Evolutionary conservation across 345 rosid species (phyloP).

Genomic region (Acer negundo): DNA sequence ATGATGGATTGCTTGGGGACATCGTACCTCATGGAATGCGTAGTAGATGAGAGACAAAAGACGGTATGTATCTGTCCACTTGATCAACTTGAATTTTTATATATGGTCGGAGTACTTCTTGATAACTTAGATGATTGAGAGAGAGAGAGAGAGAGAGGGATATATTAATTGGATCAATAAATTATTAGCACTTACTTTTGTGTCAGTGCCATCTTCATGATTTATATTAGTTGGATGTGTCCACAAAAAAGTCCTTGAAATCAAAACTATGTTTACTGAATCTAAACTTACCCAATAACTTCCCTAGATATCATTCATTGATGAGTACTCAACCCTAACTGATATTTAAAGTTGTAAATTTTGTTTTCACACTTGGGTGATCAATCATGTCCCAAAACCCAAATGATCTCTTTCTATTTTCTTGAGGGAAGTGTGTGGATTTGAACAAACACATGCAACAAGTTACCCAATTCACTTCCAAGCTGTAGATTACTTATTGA

Average conservation of each 20-base stretch:
- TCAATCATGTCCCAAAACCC: not conserved
- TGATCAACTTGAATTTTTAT: not conserved
- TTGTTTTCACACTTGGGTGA: not conserved
- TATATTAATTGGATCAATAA: not conserved
- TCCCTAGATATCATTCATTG: not conserved
- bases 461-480: not conserved
- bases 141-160: not conserved
- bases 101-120: not conserved
- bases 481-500: slow-evolving; percentile 1
- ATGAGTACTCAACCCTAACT: not conserved
- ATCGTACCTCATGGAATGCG: slow-evolving; percentile 84
- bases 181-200: not conserved
- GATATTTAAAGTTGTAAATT: not conserved
- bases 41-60: slow-evolving; percentile 39
- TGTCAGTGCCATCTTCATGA: not conserved
- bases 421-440: not conserved
- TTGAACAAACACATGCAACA: not conserved
- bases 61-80: slow-evolving; percentile 29
- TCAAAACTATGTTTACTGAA: not conserved
- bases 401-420: not conserved
- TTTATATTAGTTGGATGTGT: not conserved
- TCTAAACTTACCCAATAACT: not conserved
- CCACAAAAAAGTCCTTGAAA: not conserved
- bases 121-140: not conserved
- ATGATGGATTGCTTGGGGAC: slow-evolving; percentile 88